A percentile compares a stretch with the other conserved stretches of the same genome.
Evolutionary conservation across 192 early-diverging fungal genomes (phyloP).

Genomic region (Dissophora ornata): DNA sequence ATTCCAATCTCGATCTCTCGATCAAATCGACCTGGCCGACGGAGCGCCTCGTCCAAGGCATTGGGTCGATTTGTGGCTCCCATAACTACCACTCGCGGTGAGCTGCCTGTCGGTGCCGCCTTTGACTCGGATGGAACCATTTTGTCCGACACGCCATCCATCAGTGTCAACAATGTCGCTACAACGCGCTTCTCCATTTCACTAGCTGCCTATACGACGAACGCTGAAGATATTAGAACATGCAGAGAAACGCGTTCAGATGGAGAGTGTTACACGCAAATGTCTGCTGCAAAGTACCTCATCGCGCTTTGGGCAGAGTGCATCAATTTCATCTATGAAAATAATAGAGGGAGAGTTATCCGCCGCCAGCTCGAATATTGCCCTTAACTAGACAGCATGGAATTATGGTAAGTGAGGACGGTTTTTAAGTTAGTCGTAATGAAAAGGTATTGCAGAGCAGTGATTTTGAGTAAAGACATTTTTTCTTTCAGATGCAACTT

Average conservation of each 20-base stretch:
- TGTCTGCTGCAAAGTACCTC: too few relatives aligned
- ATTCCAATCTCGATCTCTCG: slow-evolving; percentile 96
- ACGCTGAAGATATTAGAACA: too few relatives aligned
- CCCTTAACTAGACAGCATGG: slow-evolving; percentile 62
- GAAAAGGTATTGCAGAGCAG: too few relatives aligned
- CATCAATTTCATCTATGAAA: slow-evolving; percentile 96
- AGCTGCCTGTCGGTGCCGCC: background rate
- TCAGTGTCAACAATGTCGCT: slow-evolving; percentile 90
- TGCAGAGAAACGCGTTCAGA: too few relatives aligned
- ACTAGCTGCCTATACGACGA: slow-evolving; percentile 65
- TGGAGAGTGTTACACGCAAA: too few relatives aligned
- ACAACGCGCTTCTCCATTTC: slow-evolving; percentile 94
- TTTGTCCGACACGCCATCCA: slow-evolving; percentile 79
- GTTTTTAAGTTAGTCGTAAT: background rate
- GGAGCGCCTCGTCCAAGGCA: slow-evolving; percentile 87
- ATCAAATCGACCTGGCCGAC: slow-evolving; percentile 95
- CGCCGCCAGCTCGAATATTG: slow-evolving; percentile 78
- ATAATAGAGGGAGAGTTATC: slow-evolving; percentile 84
- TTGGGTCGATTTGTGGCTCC: slow-evolving; percentile 95
- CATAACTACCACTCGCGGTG: slow-evolving; percentile 78
- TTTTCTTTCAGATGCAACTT: too few relatives aligned
- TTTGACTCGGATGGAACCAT: background rate
- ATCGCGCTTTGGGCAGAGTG: slow-evolving; percentile 89
- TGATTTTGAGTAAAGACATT: too few relatives aligned
- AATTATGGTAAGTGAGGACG: background rate